phyloP scores from a whole-genome alignment of 73 alveolate genomes.

The Paramecium primaurelia region DNA sequence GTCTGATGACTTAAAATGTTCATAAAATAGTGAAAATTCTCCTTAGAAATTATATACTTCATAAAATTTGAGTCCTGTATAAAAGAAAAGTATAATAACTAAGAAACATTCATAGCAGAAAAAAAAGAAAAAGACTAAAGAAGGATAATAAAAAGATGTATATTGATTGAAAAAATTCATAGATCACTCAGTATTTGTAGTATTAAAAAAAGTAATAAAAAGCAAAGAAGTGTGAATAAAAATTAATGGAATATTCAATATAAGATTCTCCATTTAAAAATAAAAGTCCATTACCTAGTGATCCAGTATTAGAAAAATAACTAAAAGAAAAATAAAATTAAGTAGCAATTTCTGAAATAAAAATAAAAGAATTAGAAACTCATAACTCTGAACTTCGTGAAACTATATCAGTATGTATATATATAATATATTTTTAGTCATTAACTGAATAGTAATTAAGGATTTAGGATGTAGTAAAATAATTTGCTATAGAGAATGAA shows the following conservation, averaged over 20 bases:
- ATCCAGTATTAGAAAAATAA: neutral
- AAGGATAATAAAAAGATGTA: neutral
- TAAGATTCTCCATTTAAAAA: slow-evolving; percentile 24
- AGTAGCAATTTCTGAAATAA: neutral
- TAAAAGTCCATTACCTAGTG: neutral
- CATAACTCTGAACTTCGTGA: neutral
- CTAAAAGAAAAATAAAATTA: slow-evolving; percentile 8
- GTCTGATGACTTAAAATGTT: slow-evolving; percentile 3
- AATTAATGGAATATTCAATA: neutral
- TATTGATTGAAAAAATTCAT: neutral
- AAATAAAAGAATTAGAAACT: neutral
- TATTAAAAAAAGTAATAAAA: neutral
- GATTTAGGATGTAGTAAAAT: neutral
- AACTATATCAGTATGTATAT: neutral
- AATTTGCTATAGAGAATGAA: slow-evolving; percentile 17
- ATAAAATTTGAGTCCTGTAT: neutral
- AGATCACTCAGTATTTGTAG: slow-evolving; percentile 3
- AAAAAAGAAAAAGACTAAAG: neutral
- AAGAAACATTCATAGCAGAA: neutral
- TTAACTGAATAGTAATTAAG: neutral
- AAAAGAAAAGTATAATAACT: neutral
- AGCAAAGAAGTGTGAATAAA: neutral
- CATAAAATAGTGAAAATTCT: neutral
- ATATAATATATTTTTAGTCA: neutral
- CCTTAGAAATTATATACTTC: neutral